A percentile compares a stretch with the other conserved stretches of the same genome.
Conservation (phyloP, 208 protist genomes). For the Trypanosoma congolense region DNA sequence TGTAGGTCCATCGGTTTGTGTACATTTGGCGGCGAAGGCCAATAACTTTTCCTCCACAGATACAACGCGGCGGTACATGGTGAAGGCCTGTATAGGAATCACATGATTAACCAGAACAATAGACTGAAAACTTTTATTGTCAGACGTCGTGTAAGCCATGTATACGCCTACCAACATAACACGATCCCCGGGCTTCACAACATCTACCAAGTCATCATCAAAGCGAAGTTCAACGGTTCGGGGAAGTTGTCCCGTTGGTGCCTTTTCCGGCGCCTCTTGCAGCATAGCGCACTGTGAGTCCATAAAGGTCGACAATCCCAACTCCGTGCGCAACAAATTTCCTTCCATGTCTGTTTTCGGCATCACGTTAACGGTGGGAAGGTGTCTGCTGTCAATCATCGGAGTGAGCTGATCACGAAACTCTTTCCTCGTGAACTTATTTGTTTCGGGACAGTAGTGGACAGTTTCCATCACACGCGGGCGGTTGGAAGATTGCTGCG, state of each 20-base stretch:
- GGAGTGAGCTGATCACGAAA: conserved; percentile 95
- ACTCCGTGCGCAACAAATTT: conserved; percentile 96
- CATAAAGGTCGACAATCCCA: conserved; percentile 95
- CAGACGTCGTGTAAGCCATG: conserved; percentile 84
- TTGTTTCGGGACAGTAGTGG: conserved; percentile 95
- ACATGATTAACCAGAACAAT: conserved; percentile 94
- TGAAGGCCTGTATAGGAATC: conserved; percentile 50
- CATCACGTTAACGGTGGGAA: conserved; percentile 91
- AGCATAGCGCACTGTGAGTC: conserved; percentile 95
- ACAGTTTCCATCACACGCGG: conserved; percentile 87
- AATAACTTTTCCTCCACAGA: conserved; percentile 63
- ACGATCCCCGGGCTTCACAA: conserved; percentile 96
- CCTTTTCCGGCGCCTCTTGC: conserved; percentile 97
- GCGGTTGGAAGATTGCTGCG: conserved; percentile 89
- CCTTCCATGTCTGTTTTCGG: conserved; percentile 93
- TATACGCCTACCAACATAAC: conserved; percentile 94
- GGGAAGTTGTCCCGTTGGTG: conserved; percentile 97
- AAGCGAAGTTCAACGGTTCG: conserved; percentile 96
- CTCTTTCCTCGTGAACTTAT: conserved; percentile 78
- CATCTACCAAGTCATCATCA: conserved; percentile 97
- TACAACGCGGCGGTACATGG: conserved; percentile 35
- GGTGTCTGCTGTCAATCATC: conserved; percentile 72
- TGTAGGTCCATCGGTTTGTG: conserved; percentile 49
- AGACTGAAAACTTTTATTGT: conserved; percentile 89
- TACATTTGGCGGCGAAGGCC: conserved; percentile 66